phyloP scores from a whole-genome alignment of 805 yeast genomes.

The Metschnikowia sp. region DNA sequence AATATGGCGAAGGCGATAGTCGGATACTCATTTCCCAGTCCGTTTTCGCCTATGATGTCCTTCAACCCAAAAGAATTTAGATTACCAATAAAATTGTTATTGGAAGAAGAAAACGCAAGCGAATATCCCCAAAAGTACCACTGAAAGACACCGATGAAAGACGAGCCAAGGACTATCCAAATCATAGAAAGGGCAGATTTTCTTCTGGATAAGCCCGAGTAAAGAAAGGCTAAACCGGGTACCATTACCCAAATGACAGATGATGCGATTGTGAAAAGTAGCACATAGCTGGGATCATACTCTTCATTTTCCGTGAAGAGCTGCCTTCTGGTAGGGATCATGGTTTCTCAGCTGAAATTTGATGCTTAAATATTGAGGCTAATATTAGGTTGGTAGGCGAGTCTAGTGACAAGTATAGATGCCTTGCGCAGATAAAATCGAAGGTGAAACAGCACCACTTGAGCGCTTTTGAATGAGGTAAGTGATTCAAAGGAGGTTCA shows the following conservation, averaged over 20 bases:
- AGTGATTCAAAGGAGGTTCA: no score
- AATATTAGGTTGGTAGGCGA: no score
- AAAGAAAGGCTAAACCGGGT: slow-evolving; percentile 90
- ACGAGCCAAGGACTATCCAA: slow-evolving; percentile 73
- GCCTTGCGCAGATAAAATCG: no score
- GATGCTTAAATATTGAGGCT: no score
- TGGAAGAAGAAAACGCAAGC: slow-evolving; percentile 77
- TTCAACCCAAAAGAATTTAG: slow-evolving; percentile 78
- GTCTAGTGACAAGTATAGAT: no score
- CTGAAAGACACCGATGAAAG: slow-evolving; percentile 73
- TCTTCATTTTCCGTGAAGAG: slow-evolving; percentile 34
- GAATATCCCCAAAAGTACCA: slow-evolving; percentile 99
- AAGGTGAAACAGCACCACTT: no score
- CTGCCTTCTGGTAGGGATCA: slow-evolving; percentile 27
- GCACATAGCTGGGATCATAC: slow-evolving; percentile 18
- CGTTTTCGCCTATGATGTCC: slow-evolving; percentile 52
- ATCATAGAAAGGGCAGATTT: slow-evolving; percentile 86
- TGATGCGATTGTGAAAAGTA: slow-evolving; percentile 54
- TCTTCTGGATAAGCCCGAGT: slow-evolving; percentile 86
- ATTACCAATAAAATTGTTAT: slow-evolving; percentile 86
- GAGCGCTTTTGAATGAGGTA: no score
- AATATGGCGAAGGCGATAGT: slow-evolving; percentile 81
- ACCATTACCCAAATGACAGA: slow-evolving; percentile 85
- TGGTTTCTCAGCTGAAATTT: not conserved
- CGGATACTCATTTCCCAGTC: slow-evolving; percentile 54